These are phyloP conservation scores for Pleurotus cornucopiae DNA, from an alignment of 768 basidiomycete genomes.

Conservation along the genomic window DNA sequence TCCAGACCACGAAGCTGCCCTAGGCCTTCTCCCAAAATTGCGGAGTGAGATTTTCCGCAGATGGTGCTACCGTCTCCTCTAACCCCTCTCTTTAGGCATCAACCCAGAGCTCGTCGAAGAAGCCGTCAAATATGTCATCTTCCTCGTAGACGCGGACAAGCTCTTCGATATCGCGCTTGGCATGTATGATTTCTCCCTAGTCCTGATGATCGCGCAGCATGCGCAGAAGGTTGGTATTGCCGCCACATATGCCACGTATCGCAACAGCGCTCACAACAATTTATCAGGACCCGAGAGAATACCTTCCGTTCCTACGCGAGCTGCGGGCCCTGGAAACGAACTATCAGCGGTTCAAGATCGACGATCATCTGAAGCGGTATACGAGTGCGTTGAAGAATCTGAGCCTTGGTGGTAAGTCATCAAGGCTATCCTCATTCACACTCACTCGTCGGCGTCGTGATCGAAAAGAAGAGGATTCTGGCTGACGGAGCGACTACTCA, in stretches of 20 bases:
- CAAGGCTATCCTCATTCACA: not conserved
- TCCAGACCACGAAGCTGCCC: constrained; percentile 83
- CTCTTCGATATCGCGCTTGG: constrained; percentile 94
- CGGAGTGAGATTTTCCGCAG: constrained; percentile 47
- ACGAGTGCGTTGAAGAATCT: constrained; percentile 74
- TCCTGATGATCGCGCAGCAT: constrained; percentile 94
- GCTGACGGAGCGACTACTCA: not conserved
- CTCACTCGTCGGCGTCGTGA: not conserved
- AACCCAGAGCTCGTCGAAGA: constrained; percentile 85
- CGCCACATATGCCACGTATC: not conserved
- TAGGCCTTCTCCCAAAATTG: constrained; percentile 69
- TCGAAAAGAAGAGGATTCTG: no score
- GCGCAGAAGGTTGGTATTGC: constrained; percentile 75
- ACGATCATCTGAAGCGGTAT: constrained; percentile 82
- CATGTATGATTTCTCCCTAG: constrained; percentile 98
- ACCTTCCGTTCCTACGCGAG: constrained; percentile 93
- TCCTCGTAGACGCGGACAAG: constrained; percentile 88
- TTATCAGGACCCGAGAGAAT: constrained; percentile 90
- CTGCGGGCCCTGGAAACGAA: constrained; percentile 73
- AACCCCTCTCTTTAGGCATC: constrained; percentile 27
- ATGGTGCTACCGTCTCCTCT: constrained; percentile 1
- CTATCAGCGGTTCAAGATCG: constrained; percentile 88
- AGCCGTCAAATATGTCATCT: constrained; percentile 97
- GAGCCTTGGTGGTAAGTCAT: constrained; percentile 56
- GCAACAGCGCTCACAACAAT: not conserved